Base-by-base conservation (phyloP, 2,329 filamentous ascomycete species). In the Lecanicillium sp. region DNA sequence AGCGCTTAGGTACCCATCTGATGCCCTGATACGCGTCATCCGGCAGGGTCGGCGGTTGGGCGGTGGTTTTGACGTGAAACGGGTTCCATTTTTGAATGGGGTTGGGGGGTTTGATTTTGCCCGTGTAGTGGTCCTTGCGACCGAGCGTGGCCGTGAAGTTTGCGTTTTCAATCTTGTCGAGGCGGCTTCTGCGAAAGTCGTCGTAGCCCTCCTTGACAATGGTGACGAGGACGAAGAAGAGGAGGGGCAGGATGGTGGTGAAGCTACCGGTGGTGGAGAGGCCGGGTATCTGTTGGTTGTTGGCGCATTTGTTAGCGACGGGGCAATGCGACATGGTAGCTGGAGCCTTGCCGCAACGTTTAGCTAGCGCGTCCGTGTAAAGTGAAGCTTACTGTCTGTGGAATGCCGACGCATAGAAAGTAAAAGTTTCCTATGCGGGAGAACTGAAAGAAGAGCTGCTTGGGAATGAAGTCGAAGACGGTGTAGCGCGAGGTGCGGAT, bases 141-240 rank as follows among this genome's bases (percentile, higher is more conserved):
- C 66, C 67, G 19, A 78, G 59, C 3, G 75, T 69, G 2, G 68
- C 75, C 1, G 70, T 70, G 9, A 68, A 64, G 41, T 71, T 68
- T 3, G 75, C 73, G 60, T 95, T 95, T 65, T 95, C 89, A 19
- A 86, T 78, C 58, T 84, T 89, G 60, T 95, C 89, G 39, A 94
- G 72, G 14, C 85, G 78, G 65, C 93, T 86, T 51, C 89, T 76
- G 56, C 86, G 80, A 58, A 85, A 83, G 63, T 95, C 89, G 62
- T 95, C 89, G 56, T 88, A 93, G 0, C 88, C 89, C 67, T 95
- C 89, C 62, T 95, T 95, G 23, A 75, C 75, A 58, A 95, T 86
- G 0, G 88, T 93, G 50, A 95, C 73, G 29, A 82, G 72, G 33
- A 95, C 86, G 61, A 90, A 90, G 63, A 90, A 85, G 51, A 86